Conservation (phyloP, 2,329 filamentous ascomycete genomes). For the Coniella lustricola region DNA sequence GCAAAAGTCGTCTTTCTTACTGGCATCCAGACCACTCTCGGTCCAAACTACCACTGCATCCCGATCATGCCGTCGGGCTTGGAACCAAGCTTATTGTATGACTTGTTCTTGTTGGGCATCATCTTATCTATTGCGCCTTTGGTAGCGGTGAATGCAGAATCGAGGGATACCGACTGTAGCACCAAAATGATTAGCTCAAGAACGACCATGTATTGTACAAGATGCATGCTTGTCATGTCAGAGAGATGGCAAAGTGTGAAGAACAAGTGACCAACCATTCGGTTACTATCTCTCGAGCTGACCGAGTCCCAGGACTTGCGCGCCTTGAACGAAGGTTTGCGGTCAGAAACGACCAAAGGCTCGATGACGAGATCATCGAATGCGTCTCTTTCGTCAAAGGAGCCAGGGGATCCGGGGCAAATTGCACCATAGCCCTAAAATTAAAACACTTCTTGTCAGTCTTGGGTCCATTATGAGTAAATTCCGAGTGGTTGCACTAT, state of each 20-base stretch:
- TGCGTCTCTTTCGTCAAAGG: not conserved
- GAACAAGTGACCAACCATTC: not conserved
- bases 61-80: not conserved
- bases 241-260: too few species aligned
- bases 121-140: slow-evolving; percentile 1
- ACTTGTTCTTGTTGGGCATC: not conserved
- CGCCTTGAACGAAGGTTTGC: not conserved
- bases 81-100: not conserved
- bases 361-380: not conserved
- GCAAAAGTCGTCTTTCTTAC: not conserved
- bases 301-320: slow-evolving; percentile 2
- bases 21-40: not conserved
- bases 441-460: not conserved
- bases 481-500: too few species aligned
- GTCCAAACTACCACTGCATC: not conserved
- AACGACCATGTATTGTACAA: too few species aligned
- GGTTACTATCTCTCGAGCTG: not conserved
- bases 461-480: too few species aligned
- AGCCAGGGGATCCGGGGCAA: not conserved
- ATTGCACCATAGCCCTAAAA: not conserved
- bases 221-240: too few species aligned
- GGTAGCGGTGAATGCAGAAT: not conserved
- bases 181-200: too few species aligned
- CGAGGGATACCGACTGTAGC: not conserved
- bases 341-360: not conserved